A percentile compares a stretch with the other conserved stretches of the same genome.
Conservation (phyloP, 2,329 filamentous ascomycete species). For the Fusarium sp. region DNA sequence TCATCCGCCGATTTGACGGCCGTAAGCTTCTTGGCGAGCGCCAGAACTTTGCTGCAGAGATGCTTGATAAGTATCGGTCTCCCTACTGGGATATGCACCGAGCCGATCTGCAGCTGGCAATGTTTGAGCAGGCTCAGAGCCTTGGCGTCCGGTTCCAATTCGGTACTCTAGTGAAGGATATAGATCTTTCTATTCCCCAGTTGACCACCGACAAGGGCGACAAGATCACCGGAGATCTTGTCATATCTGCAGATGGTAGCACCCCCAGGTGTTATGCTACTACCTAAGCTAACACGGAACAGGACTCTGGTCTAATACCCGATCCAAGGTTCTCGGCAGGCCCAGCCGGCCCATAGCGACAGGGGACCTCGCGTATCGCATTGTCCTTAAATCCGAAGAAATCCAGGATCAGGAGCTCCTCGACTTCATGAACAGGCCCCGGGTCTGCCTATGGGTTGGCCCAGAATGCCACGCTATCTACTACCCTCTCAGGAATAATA, state of each 20-base stretch:
- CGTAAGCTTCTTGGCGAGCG: slow-evolving; percentile 8
- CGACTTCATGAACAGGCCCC: slow-evolving; percentile 4
- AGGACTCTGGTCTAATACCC: slow-evolving; percentile 7
- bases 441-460: slow-evolving; percentile 4
- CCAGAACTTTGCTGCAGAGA: slow-evolving; percentile 6
- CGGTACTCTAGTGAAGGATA: background rate
- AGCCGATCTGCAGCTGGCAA: slow-evolving; percentile 14
- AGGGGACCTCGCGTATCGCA: slow-evolving; percentile 9
- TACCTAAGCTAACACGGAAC: background rate
- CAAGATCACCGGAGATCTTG: background rate
- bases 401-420: slow-evolving; percentile 6
- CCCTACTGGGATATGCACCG: slow-evolving; percentile 14
- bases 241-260: slow-evolving; percentile 5
- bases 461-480: slow-evolving; percentile 4
- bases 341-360: background rate
- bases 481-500: slow-evolving; percentile 5
- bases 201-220: background rate
- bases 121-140: slow-evolving; percentile 3
- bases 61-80: slow-evolving; percentile 11
- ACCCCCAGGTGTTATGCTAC: background rate
- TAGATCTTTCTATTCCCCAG: background rate
- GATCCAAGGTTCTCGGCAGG: slow-evolving; percentile 2
- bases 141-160: slow-evolving; percentile 3
- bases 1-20: slow-evolving; percentile 11
- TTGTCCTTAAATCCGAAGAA: slow-evolving; percentile 6